Evolutionary conservation across 1,139 yeast species (phyloP), one percentile per base, ranked within the genome.

Genomic region (Scheffersomyces stambukii): DNA sequence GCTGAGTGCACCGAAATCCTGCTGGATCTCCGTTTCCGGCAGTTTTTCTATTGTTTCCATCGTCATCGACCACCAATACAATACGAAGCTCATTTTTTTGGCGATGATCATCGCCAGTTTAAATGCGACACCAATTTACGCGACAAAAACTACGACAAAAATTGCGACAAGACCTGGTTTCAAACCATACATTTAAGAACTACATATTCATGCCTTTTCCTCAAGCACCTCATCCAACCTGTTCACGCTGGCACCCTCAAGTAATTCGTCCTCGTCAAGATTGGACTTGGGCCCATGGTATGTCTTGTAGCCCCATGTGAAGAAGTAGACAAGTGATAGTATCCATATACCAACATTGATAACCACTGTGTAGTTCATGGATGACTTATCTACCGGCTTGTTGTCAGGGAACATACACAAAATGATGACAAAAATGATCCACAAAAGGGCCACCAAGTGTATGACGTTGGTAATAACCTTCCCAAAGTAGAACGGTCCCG

Each of bases 401-500:
- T 33, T 37, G 36, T 57, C 59, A 2, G 67, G 67, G 48, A 61
- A 60, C 72, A 67, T 65, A 10, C 45, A 44, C 53, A 68, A 44
- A 6, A 60, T 43, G 18, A 69, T 58, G 11, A 57, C 58, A 37
- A 46, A 60, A 2, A 32, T 35, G 14, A 52, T 40, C 64, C 64
- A 61, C 4, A 41, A 22, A 9, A 48, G 43, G 2, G 64, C 42
- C 8, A 45, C 36, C 10, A 35, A 13, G 33, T 59, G 56, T 11
- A 61, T 42, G 7, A 44, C 27, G 8, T 63, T 64, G 2, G 81
- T 73, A 29, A 63, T 43, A 10, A 52, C 35, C 6, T 57, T 52
- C 17, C 88, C 88, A 38, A 78, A 56, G 48, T 74, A 72, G 46
- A 80, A 80, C 6, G 75, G 70, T 7, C 89, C 89, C 0, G 84